Conservation (phyloP, 441 rosid species). For the Gossypium gossypioides region DNA sequence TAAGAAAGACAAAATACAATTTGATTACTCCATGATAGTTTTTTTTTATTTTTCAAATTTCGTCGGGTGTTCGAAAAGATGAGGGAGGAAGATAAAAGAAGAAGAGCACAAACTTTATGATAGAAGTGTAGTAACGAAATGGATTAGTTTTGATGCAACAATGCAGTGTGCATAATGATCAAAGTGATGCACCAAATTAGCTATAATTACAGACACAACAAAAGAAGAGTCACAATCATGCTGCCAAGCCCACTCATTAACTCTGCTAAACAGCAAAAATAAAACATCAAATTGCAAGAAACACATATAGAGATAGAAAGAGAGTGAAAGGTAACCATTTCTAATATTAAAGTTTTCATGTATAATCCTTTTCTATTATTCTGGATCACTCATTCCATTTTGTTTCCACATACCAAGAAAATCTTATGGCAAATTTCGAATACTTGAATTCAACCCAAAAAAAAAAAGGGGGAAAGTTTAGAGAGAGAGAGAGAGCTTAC, state of each 20-base stretch:
- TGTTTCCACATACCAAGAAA: not conserved
- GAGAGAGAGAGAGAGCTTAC: slow-evolving; percentile 15
- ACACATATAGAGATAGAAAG: not conserved
- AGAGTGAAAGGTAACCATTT: not conserved
- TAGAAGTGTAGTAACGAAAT: not conserved
- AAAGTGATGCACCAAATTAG: slow-evolving; percentile 14
- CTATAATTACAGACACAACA: slow-evolving; percentile 19
- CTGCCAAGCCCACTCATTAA: slow-evolving; percentile 24
- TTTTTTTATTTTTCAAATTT: no score
- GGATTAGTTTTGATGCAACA: slow-evolving; percentile 7
- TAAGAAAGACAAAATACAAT: no score
- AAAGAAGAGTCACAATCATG: slow-evolving; percentile 26
- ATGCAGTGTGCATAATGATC: slow-evolving; percentile 11
- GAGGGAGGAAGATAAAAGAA: not conserved
- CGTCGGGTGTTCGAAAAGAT: not conserved
- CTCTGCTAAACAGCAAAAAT: slow-evolving; percentile 9
- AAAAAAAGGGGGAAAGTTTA: no score
- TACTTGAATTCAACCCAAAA: not conserved
- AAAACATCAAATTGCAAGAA: not conserved
- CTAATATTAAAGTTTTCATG: not conserved
- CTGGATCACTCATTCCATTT: slow-evolving; percentile 4
- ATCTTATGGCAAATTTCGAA: not conserved
- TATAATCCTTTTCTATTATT: not conserved
- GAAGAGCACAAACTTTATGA: not conserved
- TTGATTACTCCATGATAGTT: rapidly evolving